phyloP scores from a whole-genome alignment of 2,329 filamentous ascomycete genomes.

The Pyricularia grisea region DNA sequence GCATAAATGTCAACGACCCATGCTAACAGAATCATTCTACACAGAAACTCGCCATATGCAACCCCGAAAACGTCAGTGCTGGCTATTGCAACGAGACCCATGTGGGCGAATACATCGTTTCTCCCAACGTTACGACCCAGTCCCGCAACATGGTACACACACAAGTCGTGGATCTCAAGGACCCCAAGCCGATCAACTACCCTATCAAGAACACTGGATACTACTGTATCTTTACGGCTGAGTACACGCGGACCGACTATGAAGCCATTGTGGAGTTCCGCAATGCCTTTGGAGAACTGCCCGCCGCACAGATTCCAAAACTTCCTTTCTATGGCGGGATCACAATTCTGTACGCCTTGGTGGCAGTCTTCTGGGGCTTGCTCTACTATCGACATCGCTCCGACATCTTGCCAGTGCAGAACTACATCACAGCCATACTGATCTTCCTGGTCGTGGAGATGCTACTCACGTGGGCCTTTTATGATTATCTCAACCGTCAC shows the following conservation, averaged over 20 bases:
- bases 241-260: constrained; percentile 61
- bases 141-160: constrained; percentile 68
- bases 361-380: constrained; percentile 85
- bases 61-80: constrained; percentile 56
- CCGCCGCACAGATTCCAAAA: constrained; percentile 92
- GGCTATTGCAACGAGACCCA: constrained; percentile 69
- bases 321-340: constrained; percentile 94
- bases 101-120: constrained; percentile 75
- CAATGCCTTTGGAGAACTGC: constrained; percentile 92
- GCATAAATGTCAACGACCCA: background rate
- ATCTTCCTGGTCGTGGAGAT: constrained; percentile 93
- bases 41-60: constrained; percentile 55
- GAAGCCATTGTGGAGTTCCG: constrained; percentile 80
- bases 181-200: constrained; percentile 68
- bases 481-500: constrained; percentile 89
- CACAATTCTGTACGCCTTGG: constrained; percentile 84
- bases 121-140: constrained; percentile 64
- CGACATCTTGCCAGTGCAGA: constrained; percentile 95
- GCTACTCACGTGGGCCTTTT: constrained; percentile 98
- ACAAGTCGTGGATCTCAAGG: constrained; percentile 71
- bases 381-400: constrained; percentile 89
- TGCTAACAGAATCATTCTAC: background rate
- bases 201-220: constrained; percentile 84
- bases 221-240: constrained; percentile 81
- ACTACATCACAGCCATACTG: constrained; percentile 96